phyloP scores from a whole-genome alignment of 805 yeast species.

The Blastobotrys chiropterorum region DNA sequence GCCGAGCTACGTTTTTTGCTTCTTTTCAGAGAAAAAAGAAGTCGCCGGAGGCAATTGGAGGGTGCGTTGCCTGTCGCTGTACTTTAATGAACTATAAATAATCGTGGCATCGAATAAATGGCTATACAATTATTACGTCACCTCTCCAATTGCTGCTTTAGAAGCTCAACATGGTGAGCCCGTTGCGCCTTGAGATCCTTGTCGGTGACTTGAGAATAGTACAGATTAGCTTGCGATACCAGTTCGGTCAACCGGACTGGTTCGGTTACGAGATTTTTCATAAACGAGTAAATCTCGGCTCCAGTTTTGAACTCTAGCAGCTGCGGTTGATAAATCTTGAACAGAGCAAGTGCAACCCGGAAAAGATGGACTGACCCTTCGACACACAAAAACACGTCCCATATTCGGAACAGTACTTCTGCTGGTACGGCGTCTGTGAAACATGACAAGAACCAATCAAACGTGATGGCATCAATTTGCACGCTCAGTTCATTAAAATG shows the following conservation, averaged over 20 bases:
- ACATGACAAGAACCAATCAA: constrained; percentile 53
- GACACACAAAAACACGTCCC: constrained; percentile 43
- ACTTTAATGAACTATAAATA: no score
- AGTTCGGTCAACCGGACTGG: constrained; percentile 26
- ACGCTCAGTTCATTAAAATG: constrained; percentile 35
- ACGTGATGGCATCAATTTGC: constrained; percentile 44
- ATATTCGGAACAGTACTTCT: constrained; percentile 45
- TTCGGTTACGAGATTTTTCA: constrained; percentile 27
- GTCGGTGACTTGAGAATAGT: constrained; percentile 14
- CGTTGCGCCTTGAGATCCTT: constrained; percentile 21
- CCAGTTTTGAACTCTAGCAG: constrained; percentile 22
- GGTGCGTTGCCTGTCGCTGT: no score
- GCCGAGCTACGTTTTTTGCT: no score
- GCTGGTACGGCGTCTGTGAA: constrained; percentile 47
- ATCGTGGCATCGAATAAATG: not conserved
- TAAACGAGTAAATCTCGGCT: constrained; percentile 28
- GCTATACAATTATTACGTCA: not conserved
- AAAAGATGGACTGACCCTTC: constrained; percentile 36
- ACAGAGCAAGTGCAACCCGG: constrained; percentile 29
- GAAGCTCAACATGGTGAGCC: no score
- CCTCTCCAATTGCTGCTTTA: constrained; percentile 11
- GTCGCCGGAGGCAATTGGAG: no score
- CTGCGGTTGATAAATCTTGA: constrained; percentile 23
- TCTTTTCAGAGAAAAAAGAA: no score
- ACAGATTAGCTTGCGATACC: constrained; percentile 23